Evolutionary conservation across 2,329 filamentous ascomycete genomes (phyloP).

Genomic region (Aspergillus sp.): DNA sequence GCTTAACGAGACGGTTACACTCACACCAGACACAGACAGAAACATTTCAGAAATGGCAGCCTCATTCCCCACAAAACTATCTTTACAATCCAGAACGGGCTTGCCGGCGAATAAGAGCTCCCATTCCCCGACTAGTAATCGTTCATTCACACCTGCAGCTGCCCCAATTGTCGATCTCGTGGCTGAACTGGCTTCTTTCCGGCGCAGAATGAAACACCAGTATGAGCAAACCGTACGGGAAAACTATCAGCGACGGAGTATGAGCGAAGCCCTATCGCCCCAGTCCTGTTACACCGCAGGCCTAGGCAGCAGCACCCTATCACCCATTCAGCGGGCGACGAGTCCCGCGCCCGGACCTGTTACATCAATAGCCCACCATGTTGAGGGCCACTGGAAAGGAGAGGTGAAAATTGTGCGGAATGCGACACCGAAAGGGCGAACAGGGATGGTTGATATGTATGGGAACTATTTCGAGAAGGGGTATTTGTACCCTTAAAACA

Average conservation of each 20-base stretch:
- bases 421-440: conserved; percentile 42
- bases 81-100: not conserved
- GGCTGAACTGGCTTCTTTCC: conserved; percentile 58
- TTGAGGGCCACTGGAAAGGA: conserved; percentile 65
- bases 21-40: conserved; percentile 41
- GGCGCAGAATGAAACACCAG: conserved; percentile 56
- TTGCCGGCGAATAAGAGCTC: not conserved
- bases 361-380: conserved; percentile 40
- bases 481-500: conserved; percentile 54
- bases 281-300: conserved; percentile 18
- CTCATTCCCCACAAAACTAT: not conserved
- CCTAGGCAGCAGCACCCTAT: conserved; percentile 17
- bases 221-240: conserved; percentile 46
- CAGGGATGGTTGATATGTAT: conserved; percentile 56
- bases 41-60: conserved; percentile 1
- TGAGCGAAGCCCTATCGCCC: conserved; percentile 28
- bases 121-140: not conserved
- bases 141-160: not conserved
- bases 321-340: conserved; percentile 17
- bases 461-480: conserved; percentile 59
- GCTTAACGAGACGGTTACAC: conserved; percentile 50
- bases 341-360: conserved; percentile 25
- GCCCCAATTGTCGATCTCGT: conserved; percentile 54
- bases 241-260: conserved; percentile 30
- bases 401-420: conserved; percentile 61